Conservation (phyloP, 306 rosid genomes). For the Gillenia trifoliata region DNA sequence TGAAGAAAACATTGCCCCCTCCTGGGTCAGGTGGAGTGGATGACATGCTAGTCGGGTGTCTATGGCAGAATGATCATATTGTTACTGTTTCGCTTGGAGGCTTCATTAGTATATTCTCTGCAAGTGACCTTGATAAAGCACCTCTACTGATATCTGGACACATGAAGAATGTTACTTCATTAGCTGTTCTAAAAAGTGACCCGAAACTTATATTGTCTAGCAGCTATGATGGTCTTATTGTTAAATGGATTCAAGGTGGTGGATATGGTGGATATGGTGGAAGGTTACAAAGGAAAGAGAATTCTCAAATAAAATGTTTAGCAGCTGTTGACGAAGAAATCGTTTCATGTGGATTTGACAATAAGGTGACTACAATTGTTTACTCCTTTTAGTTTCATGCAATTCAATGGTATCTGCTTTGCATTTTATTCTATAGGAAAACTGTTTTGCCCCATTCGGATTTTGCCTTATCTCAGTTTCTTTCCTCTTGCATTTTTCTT, state of each 20-base stretch:
- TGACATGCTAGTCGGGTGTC: conserved; percentile 90
- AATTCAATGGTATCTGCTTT: conserved; percentile 13
- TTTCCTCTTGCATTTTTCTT: conserved; percentile 15
- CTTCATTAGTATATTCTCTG: conserved; percentile 62
- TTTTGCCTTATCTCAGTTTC: not conserved
- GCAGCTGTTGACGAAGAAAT: conserved; percentile 78
- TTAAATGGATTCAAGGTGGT: conserved; percentile 85
- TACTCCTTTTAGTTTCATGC: conserved; percentile 11
- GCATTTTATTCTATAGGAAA: not conserved
- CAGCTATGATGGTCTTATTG: conserved; percentile 89
- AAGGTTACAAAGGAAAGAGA: conserved; percentile 73
- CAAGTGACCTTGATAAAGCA: conserved; percentile 74
- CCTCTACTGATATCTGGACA: conserved; percentile 75
- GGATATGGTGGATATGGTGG: conserved; percentile 89
- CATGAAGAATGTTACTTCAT: conserved; percentile 82
- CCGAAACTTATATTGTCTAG: conserved; percentile 73
- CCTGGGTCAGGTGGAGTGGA: conserved; percentile 87
- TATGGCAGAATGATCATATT: conserved; percentile 80
- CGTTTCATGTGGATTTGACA: conserved; percentile 78
- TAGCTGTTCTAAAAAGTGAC: conserved; percentile 61
- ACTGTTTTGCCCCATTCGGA: not conserved
- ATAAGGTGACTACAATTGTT: conserved; percentile 44
- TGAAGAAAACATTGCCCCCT: conserved; percentile 65
- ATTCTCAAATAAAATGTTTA: conserved; percentile 74
- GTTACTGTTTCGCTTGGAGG: conserved; percentile 94